These are phyloP conservation scores for Asterochloris sp. DNA, from an alignment of 139 green algal genomes.

Conservation along the genomic window DNA sequence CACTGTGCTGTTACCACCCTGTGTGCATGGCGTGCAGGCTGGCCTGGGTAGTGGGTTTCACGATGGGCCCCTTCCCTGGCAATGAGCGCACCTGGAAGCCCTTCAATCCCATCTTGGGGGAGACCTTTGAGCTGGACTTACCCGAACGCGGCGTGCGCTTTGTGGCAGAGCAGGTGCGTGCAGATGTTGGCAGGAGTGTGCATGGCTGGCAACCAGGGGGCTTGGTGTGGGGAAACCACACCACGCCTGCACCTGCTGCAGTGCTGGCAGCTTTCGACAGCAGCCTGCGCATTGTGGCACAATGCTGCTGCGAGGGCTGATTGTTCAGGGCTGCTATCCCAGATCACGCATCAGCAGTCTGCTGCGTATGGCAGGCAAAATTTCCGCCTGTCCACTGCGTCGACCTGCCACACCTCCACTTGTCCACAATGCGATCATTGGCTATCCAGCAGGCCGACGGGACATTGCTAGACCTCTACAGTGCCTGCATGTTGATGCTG, in stretches of 20 bases:
- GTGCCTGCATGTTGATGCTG: too few relatives aligned
- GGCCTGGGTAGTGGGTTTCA: conserved; percentile 82
- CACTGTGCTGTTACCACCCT: background rate
- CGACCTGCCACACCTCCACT: too few relatives aligned
- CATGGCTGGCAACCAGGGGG: background rate
- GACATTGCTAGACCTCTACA: too few relatives aligned
- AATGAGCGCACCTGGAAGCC: conserved; percentile 95
- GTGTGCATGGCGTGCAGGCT: conserved; percentile 46
- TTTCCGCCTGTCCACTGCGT: too few relatives aligned
- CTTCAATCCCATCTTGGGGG: conserved; percentile 98
- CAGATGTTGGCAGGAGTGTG: background rate
- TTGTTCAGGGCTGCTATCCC: too few relatives aligned
- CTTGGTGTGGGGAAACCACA: background rate
- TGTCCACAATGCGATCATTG: too few relatives aligned
- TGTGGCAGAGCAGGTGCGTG: conserved; percentile 88
- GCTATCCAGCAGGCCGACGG: too few relatives aligned
- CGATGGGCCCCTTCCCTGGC: conserved; percentile 83
- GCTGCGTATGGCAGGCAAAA: too few relatives aligned
- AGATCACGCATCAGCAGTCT: too few relatives aligned
- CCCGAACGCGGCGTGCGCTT: conserved; percentile 62
- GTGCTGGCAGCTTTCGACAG: background rate
- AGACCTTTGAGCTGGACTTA: conserved; percentile 92
- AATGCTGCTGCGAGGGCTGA: too few relatives aligned
- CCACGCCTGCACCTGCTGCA: background rate
- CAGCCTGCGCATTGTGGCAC: too few relatives aligned